Evolutionary conservation across 306 rosid species (phyloP), one percentile per base, ranked within the genome.

Genomic region (Pachyrhizus erosus): DNA sequence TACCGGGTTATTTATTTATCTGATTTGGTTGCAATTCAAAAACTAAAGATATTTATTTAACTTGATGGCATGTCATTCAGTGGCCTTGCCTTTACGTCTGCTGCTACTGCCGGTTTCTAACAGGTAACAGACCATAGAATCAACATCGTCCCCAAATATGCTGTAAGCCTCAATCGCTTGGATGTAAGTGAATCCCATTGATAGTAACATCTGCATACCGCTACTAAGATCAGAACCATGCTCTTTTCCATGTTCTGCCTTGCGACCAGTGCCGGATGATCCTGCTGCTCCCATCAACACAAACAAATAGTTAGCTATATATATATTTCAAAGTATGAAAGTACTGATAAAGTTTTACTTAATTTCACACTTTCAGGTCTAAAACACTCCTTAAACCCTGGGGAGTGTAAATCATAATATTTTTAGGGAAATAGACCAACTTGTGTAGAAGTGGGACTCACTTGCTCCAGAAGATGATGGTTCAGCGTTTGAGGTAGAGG

Each of bases 401-500:
- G 18, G 54, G n/a, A n/a, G 54, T 48, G 18, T 48, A 14, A 48
- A n/a, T n/a, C 54, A 48, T 14, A 54, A 17, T 52, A 42, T 9
- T 54, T 66, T 66, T 9, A 62, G 55, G 76, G 39, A 65, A 60
- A 37, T 26, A 78, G n/a, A 58, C 42, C 70, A 84, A 70, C 23
- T 45, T n/a, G 34, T 29, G 49, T 10, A 64, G 66, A 45, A 11
- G 14, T 6, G 43, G 58, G 9, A 91, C 98, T 89, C 83, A 95
- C 99, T 90, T 27, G 96, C 97, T 60, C 97, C 98, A 75, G 99
- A 96, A 73, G 98, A 93, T 31, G 99, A 96, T 29, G 98, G 98
- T 78, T 93, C 99, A 1, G 97, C 95, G 23, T 85, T 87, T 39
- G 99, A 91, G 7, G 98, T 91, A 33, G 98, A 91, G 15, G 97